These are phyloP conservation scores for Trichosporon faecale DNA, from an alignment of 1,284 basidiomycete species.

Conservation along the genomic window DNA sequence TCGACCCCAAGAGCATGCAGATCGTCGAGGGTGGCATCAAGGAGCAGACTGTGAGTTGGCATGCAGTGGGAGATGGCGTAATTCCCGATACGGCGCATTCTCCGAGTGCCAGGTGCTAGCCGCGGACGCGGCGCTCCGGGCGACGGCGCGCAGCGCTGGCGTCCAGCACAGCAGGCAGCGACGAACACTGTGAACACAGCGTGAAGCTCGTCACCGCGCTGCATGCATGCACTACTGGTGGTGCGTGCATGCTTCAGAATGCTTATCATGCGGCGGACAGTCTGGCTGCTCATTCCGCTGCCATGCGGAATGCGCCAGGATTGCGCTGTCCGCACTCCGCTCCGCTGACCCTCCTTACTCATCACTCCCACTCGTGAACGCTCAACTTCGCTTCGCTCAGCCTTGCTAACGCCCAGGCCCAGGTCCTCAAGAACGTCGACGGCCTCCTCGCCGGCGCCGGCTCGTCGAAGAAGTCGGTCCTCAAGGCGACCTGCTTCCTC, in stretches of 20 bases:
- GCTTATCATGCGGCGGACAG: no score
- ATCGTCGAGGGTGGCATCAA: constrained; percentile 76
- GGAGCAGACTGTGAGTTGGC: constrained; percentile 64
- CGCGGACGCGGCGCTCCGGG: not conserved
- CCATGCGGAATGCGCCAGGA: no score
- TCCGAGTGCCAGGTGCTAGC: not conserved
- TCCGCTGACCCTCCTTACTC: no score
- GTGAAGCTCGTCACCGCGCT: no score
- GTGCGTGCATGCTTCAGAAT: no score
- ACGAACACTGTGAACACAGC: no score
- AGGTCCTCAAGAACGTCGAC: constrained; percentile 81
- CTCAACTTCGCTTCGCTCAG: no score
- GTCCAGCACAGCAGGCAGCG: no score
- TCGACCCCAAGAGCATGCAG: constrained; percentile 71
- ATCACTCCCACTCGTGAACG: no score
- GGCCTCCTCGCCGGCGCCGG: constrained; percentile 79
- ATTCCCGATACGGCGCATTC: not conserved
- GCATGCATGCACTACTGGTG: no score
- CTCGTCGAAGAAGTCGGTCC: constrained; percentile 69
- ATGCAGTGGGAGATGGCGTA: not conserved
- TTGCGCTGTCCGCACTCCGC: no score
- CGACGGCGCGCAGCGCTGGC: not conserved
- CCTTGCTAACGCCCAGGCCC: constrained; percentile 52
- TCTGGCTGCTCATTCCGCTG: no score
- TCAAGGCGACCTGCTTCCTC: constrained; percentile 89